phyloP scores from a whole-genome alignment of 345 rosid species.

The Corchorus capsularis region DNA sequence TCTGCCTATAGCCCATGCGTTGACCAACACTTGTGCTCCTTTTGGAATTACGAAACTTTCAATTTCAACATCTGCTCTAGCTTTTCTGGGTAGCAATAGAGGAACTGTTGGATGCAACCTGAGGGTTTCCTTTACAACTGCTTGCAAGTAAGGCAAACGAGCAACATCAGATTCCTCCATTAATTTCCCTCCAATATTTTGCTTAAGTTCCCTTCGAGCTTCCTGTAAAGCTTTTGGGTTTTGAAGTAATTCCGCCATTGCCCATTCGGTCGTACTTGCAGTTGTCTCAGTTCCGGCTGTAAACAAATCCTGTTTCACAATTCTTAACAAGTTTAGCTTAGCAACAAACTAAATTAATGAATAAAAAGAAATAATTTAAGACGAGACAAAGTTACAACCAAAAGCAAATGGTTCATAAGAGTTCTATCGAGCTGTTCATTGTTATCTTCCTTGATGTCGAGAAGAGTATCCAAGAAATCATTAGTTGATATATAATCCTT shows the following conservation, averaged over 20 bases:
- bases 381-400: too few species aligned
- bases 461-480: too few species aligned
- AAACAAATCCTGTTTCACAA: slow-evolving; percentile 51
- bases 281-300: slow-evolving; percentile 57
- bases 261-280: slow-evolving; percentile 38
- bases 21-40: slow-evolving; percentile 45
- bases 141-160: slow-evolving; percentile 47
- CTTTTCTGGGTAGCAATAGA: slow-evolving; percentile 46
- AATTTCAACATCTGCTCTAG: slow-evolving; percentile 40
- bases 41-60: slow-evolving; percentile 46
- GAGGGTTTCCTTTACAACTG: slow-evolving; percentile 46
- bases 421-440: too few species aligned
- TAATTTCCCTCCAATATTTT: slow-evolving; percentile 37
- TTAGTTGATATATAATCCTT: too few species aligned
- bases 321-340: not conserved
- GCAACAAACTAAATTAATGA: too few species aligned
- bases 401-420: too few species aligned
- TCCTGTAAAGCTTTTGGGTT: slow-evolving; percentile 39
- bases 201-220: slow-evolving; percentile 44
- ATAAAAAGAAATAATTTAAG: too few species aligned
- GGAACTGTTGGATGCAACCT: slow-evolving; percentile 61
- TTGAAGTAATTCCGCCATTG: slow-evolving; percentile 59
- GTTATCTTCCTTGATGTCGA: too few species aligned
- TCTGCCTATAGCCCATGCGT: slow-evolving; percentile 62
- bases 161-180: slow-evolving; percentile 52